Evolutionary conservation across 1,284 basidiomycete species (phyloP).

Genomic region (Trametes hirsuta): DNA sequence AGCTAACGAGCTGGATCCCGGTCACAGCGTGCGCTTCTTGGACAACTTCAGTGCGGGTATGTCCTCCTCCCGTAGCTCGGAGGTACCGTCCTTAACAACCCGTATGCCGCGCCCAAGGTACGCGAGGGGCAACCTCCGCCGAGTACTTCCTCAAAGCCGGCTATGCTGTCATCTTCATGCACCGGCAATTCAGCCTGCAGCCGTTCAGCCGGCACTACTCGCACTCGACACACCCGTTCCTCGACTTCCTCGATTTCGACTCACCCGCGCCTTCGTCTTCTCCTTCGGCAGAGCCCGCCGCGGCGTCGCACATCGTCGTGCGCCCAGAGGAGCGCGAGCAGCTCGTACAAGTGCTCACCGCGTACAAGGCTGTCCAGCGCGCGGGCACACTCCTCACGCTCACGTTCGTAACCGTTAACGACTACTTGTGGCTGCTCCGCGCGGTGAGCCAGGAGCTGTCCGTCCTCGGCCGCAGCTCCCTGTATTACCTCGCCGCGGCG

Average conservation of each 20-base stretch:
- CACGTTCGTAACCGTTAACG: constrained; percentile 94
- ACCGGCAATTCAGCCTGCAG: constrained; percentile 94
- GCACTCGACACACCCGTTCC: constrained; percentile 96
- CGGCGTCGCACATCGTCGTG: constrained; percentile 60
- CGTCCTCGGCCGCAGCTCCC: constrained; percentile 68
- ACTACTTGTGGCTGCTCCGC: constrained; percentile 92
- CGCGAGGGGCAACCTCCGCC: constrained; percentile 95
- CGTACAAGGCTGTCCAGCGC: constrained; percentile 82
- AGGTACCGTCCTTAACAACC: neutral
- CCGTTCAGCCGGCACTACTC: constrained; percentile 98
- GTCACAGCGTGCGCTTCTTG: constrained; percentile 88
- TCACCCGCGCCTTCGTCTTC: constrained; percentile 14
- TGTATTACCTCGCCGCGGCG: constrained; percentile 98
- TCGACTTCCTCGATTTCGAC: constrained; percentile 91
- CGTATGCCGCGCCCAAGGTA: constrained; percentile 54
- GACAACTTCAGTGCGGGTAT: constrained; percentile 98
- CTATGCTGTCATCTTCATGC: constrained; percentile 99
- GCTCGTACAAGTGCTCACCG: constrained; percentile 75
- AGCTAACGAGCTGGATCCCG: constrained; percentile 23
- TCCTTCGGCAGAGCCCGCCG: constrained; percentile 8
- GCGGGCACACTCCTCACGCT: constrained; percentile 82
- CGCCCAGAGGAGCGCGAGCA: constrained; percentile 63
- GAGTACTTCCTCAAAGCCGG: constrained; percentile 94
- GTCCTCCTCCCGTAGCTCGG: constrained; percentile 27
- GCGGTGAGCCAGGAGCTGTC: constrained; percentile 78